Base-by-base conservation (phyloP, 768 basidiomycete genomes). In the Collybia mongolica region DNA sequence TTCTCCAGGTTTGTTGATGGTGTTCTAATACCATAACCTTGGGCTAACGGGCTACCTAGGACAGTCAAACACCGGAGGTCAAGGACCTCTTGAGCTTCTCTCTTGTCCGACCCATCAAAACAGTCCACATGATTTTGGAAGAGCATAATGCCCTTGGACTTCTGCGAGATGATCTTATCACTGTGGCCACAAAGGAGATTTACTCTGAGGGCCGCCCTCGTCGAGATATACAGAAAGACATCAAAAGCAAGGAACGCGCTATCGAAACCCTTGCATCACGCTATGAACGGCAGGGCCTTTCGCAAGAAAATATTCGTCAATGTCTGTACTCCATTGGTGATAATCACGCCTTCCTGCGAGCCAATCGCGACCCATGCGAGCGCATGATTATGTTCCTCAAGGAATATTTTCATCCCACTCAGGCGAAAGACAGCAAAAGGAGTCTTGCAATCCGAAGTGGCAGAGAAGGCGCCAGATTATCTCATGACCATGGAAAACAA, bases 301-400 rank as follows among this genome's bases (percentile, higher is more conserved):
- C 74, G 11, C 83, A 83, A 55, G 90, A 93, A 60, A 68, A 75
- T 41, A 70, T 90, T 8, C 78, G 85, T 24, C 87, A 91, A 61
- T 92, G 90, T 61, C 65, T 93, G 44, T 93, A 93, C 64, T 89
- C 86, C 58, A 92, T 93, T 44, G 91, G 91, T 2, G 91, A 93
- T 66, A 93, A 93, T 60, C 89, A 93, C 61, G 88, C 91, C 9
- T 93, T 93, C 76, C 69, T 93, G 54, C 82, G 91, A 23, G 81
- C 81, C 48, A 93, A 93, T 56, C 88, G 91, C 35, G 91, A 93
- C 62, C 91, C 91, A 42, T 93, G 91, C 68, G 90, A 93, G 51
- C 76, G 79, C 49, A 88, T 93, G 88, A 93, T 93, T 46, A 62
- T 58, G 3, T 88, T 84, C 60, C 71, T 93, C 56, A 89, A 88